A percentile compares a stretch with the other conserved stretches of the same genome.
Evolutionary conservation across 306 rosid species (phyloP).

Genomic region (Herpetospermum pedunculosum): DNA sequence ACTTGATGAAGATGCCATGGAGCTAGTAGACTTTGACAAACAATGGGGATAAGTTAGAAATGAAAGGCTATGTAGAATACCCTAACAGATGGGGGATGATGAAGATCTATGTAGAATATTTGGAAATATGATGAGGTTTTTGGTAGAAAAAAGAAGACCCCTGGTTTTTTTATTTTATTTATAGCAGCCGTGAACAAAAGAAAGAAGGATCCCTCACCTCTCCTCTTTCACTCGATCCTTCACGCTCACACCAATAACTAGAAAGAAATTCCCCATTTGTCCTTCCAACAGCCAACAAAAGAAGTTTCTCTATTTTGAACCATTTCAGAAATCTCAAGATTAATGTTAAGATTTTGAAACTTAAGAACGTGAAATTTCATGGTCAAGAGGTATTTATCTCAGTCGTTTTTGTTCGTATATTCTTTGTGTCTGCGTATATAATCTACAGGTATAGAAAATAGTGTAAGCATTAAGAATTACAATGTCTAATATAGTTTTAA

Average conservation of each 20-base stretch:
- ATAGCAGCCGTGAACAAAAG: background rate
- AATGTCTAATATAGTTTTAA: background rate
- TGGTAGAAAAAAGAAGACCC: background rate
- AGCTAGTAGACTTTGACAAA: background rate
- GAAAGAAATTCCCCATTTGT: background rate
- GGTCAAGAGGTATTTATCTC: background rate
- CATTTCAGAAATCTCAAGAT: background rate
- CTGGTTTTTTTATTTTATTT: no score
- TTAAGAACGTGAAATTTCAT: background rate
- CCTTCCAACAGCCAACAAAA: background rate
- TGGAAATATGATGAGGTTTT: background rate
- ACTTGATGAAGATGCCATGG: background rate
- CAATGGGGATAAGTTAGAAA: background rate
- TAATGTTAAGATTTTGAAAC: background rate
- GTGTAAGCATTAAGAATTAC: background rate
- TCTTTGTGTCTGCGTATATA: background rate
- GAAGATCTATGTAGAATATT: background rate
- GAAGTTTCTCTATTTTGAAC: background rate
- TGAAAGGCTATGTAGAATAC: background rate
- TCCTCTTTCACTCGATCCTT: background rate
- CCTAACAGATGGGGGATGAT: background rate
- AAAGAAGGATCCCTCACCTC: background rate
- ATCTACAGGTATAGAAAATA: background rate
- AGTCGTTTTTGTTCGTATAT: background rate
- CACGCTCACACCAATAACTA: background rate